Evolutionary conservation across 768 basidiomycete genomes (phyloP), one percentile per base, ranked within the genome.

Genomic region (Leccinum boreale): DNA sequence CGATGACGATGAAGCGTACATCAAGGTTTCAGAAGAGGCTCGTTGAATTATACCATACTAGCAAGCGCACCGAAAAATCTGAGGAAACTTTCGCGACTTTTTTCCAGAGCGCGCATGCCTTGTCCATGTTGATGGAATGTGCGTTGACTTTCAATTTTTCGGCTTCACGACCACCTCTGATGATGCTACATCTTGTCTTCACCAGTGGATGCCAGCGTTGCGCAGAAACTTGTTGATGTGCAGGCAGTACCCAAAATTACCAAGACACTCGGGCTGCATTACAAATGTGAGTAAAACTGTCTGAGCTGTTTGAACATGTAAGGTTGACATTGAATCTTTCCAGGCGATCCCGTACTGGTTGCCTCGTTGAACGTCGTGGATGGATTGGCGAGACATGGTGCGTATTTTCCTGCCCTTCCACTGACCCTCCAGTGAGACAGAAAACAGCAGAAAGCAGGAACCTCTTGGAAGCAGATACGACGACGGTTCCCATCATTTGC

Each of bases 311-410:
- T 33, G 31, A 0, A 12, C 31, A 5, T 5, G 31, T 31, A 31
- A 0, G 31, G 0, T 33, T 14, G 12, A 33, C 4, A 5, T 14
- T 14, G 33, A 33, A n/a, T 31, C 17, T 46, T 15, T 10, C 2
- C 49, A 71, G 70, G 53, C 47, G 29, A 9, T 2, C 57, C 62
- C 15, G 71, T 52, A 6, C 19, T 67, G 12, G 71, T 72, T 17
- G 50, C 65, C 15, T 59, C 56, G 11, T 46, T 70, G 28, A 65
- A 14, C 1, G 56, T 71, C 10, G 36, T 71, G 7, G 56, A 58
- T 35, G 55, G 50, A 23, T 35, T 71, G 23, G 62, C 57, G 1
- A 55, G 50, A 11, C 2, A 65, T 45, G 24, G 69, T 67, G 28
- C 14, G 53, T 28, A 17, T n/a, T 12, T 6, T 36, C 29, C 28